These are phyloP conservation scores for Microdochium bolleyi DNA, from an alignment of 2,329 filamentous ascomycete species.

Conservation along the genomic window DNA sequence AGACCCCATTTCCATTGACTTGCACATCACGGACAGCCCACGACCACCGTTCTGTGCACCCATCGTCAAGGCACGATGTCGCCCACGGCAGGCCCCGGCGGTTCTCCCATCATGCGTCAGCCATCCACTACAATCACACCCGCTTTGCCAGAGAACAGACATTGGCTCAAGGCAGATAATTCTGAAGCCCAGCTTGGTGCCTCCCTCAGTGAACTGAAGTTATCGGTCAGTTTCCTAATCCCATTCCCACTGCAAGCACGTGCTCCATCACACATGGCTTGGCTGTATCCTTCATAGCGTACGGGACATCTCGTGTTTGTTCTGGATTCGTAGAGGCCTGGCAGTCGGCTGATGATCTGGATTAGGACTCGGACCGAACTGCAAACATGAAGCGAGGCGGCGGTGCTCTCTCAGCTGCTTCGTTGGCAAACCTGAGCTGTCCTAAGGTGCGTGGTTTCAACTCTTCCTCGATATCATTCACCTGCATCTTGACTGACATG, in stretches of 20 bases:
- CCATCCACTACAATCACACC: not conserved
- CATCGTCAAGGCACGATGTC: not conserved
- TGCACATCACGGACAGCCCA: not conserved
- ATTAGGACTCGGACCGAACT: slow-evolving; percentile 12
- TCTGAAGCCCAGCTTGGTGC: not conserved
- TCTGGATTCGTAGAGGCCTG: no score
- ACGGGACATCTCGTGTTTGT: no score
- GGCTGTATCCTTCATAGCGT: no score
- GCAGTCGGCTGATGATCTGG: no score
- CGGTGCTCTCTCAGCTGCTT: slow-evolving; percentile 41
- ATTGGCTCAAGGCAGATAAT: not conserved
- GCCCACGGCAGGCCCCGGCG: not conserved
- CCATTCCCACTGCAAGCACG: no score
- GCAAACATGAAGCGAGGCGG: slow-evolving; percentile 32
- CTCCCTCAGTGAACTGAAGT: not conserved
- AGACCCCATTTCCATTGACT: no score
- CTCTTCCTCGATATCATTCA: not conserved
- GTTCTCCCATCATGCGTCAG: not conserved
- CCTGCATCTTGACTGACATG: slow-evolving; percentile 8
- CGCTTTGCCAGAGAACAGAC: not conserved
- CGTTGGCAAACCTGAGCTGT: slow-evolving; percentile 44
- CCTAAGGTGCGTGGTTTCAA: slow-evolving; percentile 36
- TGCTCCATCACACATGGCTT: no score
- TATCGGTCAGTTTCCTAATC: not conserved
- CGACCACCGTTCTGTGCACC: not conserved